Conservation (phyloP, 345 rosid genomes). For the Arabidopsis suecica region DNA sequence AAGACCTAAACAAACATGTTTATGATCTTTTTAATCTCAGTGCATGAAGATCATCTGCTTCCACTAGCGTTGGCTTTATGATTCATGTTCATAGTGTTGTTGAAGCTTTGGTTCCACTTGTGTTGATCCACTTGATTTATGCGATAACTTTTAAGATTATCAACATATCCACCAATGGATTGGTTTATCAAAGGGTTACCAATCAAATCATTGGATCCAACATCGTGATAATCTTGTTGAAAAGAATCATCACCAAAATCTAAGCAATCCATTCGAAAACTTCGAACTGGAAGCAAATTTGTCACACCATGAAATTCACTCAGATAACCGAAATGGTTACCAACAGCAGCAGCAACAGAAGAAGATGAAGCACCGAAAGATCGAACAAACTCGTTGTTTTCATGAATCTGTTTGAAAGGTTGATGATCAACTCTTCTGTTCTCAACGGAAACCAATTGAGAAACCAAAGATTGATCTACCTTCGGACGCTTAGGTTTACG, state of each 20-base stretch:
- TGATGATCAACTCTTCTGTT: slow-evolving; percentile 7
- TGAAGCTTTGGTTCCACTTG: slow-evolving; percentile 22
- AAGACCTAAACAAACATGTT: background rate
- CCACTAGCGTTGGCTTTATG: slow-evolving; percentile 3
- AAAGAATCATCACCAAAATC: background rate
- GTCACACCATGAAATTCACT: slow-evolving; percentile 12
- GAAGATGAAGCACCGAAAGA: slow-evolving; percentile 17
- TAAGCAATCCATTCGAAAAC: background rate
- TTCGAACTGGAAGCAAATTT: slow-evolving; percentile 15
- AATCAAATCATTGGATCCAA: slow-evolving; percentile 29
- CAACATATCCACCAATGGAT: slow-evolving; percentile 5
- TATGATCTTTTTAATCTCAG: background rate
- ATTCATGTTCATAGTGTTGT: slow-evolving; percentile 10
- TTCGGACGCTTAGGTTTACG: slow-evolving; percentile 19
- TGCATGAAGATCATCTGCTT: slow-evolving; percentile 5
- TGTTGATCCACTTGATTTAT: slow-evolving; percentile 16
- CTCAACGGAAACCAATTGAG: slow-evolving; percentile 6
- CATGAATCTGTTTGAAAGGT: slow-evolving; percentile 16
- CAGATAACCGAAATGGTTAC: slow-evolving; percentile 4
- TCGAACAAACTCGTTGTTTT: slow-evolving; percentile 22
- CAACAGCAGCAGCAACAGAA: background rate
- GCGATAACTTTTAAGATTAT: background rate
- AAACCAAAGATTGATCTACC: slow-evolving; percentile 7
- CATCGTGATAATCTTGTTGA: background rate
- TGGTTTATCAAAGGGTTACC: slow-evolving; percentile 29